Percentiles rank a stretch among this genome's conserved stretches.
Evolutionary conservation across 345 rosid genomes (phyloP).

Genomic region (Rubroshorea leprosula): DNA sequence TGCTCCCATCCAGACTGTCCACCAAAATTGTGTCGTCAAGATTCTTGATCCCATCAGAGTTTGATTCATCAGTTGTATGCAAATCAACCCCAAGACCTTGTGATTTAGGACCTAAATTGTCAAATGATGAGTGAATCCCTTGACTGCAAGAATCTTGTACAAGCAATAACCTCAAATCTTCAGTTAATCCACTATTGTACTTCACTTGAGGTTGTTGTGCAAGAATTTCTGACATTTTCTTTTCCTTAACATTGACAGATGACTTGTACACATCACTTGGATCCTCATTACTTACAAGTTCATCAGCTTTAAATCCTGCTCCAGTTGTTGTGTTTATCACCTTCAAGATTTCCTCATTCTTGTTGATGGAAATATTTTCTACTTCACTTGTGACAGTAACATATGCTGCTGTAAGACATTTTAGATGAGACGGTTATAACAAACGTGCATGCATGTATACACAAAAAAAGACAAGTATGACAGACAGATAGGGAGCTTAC

Average conservation of each 20-base stretch:
- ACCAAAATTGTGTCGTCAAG: slow-evolving; percentile 23
- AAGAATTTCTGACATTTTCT: slow-evolving; percentile 24
- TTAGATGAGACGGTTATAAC: slow-evolving; percentile 7
- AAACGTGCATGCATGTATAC: neutral
- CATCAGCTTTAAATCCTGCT: slow-evolving; percentile 11
- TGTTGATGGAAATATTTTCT: slow-evolving; percentile 22
- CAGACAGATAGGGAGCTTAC: slow-evolving; percentile 19
- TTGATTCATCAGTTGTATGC: slow-evolving; percentile 26
- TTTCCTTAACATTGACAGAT: slow-evolving; percentile 24
- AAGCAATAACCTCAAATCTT: slow-evolving; percentile 24
- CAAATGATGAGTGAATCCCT: slow-evolving; percentile 17
- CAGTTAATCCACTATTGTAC: slow-evolving; percentile 28
- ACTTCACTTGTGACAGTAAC: slow-evolving; percentile 18
- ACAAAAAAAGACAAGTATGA: neutral
- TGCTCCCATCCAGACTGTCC: slow-evolving; percentile 46
- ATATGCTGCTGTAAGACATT: slow-evolving; percentile 29
- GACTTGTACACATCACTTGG: slow-evolving; percentile 17
- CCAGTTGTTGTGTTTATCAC: slow-evolving; percentile 13
- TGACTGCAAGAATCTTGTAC: slow-evolving; percentile 26
- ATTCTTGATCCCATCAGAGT: slow-evolving; percentile 26
- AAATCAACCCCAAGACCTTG: slow-evolving; percentile 24
- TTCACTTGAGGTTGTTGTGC: slow-evolving; percentile 29
- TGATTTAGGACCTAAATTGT: slow-evolving; percentile 26
- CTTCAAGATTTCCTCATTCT: slow-evolving; percentile 28
- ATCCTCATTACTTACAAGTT: slow-evolving; percentile 15